These are phyloP conservation scores for Pseudocercospora vitis DNA, from an alignment of 2,329 filamentous ascomycete genomes.

Conservation along the genomic window DNA sequence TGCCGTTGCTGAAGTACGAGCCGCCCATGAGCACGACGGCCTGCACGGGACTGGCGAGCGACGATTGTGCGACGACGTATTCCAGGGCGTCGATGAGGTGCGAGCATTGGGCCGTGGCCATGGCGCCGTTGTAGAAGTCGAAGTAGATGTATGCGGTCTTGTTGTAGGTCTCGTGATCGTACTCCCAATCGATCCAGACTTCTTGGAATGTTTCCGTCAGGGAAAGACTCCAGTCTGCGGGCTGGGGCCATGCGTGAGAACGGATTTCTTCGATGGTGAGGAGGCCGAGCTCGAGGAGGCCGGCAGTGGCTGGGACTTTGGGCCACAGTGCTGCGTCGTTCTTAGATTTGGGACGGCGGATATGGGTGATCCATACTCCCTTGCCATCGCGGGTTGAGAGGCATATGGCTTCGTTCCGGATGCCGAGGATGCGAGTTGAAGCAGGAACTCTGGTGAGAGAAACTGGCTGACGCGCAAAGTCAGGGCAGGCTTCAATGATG, in stretches of 20 bases:
- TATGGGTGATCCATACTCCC: slow-evolving; percentile 46
- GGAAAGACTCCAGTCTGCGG: slow-evolving; percentile 37
- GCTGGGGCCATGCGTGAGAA: slow-evolving; percentile 21
- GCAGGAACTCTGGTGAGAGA: slow-evolving; percentile 27
- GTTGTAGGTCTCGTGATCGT: slow-evolving; percentile 30
- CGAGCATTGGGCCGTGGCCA: slow-evolving; percentile 44
- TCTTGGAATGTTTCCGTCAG: slow-evolving; percentile 42
- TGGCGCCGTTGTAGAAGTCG: slow-evolving; percentile 49
- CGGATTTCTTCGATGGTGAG: slow-evolving; percentile 28
- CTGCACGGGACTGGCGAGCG: slow-evolving; percentile 36
- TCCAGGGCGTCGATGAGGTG: slow-evolving; percentile 42
- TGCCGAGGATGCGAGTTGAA: slow-evolving; percentile 40
- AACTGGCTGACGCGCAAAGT: slow-evolving; percentile 15
- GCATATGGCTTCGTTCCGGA: slow-evolving; percentile 39
- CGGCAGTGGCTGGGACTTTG: slow-evolving; percentile 43
- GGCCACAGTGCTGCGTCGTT: slow-evolving; percentile 44
- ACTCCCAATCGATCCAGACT: slow-evolving; percentile 42
- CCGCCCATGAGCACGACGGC: slow-evolving; percentile 46
- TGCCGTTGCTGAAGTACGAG: slow-evolving; percentile 48
- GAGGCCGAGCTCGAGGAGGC: slow-evolving; percentile 40
- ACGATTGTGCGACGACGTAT: slow-evolving; percentile 37
- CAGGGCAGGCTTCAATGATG: slow-evolving; percentile 38
- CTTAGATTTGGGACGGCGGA: slow-evolving; percentile 43
- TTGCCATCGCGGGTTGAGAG: slow-evolving; percentile 43
- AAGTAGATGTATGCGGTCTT: slow-evolving; percentile 45